These are phyloP conservation scores for Sanghuangporus baumii DNA, from an alignment of 1,284 basidiomycete genomes.

Conservation along the genomic window DNA sequence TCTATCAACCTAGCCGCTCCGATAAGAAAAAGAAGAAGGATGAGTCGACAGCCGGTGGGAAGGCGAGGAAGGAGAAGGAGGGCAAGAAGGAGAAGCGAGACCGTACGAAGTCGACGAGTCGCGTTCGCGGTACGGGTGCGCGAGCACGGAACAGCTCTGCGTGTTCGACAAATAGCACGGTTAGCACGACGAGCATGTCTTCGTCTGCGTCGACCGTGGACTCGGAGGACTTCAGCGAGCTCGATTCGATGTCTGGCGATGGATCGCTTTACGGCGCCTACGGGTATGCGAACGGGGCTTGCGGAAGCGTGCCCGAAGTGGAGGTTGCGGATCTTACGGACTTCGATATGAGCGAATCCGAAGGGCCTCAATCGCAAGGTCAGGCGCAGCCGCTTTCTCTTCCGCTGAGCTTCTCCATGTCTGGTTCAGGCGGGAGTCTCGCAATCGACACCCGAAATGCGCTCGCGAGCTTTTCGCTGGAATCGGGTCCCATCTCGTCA, in stretches of 20 bases:
- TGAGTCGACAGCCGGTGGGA: neutral
- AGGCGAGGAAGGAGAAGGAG: constrained; percentile 7
- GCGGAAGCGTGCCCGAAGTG: neutral
- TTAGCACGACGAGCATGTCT: constrained; percentile 4
- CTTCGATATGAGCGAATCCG: constrained; percentile 10
- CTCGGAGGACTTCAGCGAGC: constrained; percentile 9
- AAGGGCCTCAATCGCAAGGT: neutral
- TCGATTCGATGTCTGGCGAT: constrained; percentile 7
- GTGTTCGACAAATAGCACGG: constrained; percentile 7
- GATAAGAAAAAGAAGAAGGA: constrained; percentile 6
- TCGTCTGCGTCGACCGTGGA: constrained; percentile 4
- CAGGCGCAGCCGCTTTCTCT: neutral
- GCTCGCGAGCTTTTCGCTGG: constrained; percentile 8
- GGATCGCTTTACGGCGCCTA: neutral
- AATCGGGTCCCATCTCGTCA: constrained; percentile 1
- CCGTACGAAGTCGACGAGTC: constrained; percentile 6
- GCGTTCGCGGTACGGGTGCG: constrained; percentile 2
- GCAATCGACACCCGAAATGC: constrained; percentile 10
- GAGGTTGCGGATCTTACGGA: constrained; percentile 2
- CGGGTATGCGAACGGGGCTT: neutral
- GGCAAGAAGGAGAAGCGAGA: constrained; percentile 8
- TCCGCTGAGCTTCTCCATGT: constrained; percentile 4
- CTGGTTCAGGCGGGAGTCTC: neutral
- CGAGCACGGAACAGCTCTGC: constrained; percentile 4
- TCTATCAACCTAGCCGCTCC: constrained; percentile 60